phyloP scores from a whole-genome alignment of 805 yeast species.

The Candida koratica region DNA sequence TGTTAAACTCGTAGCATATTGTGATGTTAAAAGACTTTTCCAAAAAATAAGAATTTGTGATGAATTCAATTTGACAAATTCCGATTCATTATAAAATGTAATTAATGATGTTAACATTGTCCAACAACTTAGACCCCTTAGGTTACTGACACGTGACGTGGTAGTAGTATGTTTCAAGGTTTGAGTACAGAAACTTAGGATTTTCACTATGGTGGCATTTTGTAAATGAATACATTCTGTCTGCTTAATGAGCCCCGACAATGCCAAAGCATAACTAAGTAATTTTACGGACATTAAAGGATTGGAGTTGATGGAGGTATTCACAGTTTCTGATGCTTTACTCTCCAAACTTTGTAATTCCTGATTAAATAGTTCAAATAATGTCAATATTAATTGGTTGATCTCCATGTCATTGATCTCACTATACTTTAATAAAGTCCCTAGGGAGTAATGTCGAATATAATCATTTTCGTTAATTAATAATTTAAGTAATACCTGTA shows the following conservation, averaged over 20 bases:
- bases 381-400: constrained; percentile 30
- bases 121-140: constrained; percentile 38
- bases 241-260: constrained; percentile 34
- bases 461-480: constrained; percentile 30
- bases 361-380: constrained; percentile 27
- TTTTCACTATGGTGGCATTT: constrained; percentile 37
- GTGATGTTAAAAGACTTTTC: constrained; percentile 43
- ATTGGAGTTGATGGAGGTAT: constrained; percentile 12
- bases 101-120: constrained; percentile 37
- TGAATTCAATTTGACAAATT: constrained; percentile 40
- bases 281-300: constrained; percentile 20
- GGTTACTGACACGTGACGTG: constrained; percentile 17
- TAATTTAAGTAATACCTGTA: constrained; percentile 28
- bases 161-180: constrained; percentile 35
- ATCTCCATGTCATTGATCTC: constrained; percentile 30
- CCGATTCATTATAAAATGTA: constrained; percentile 38
- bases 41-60: constrained; percentile 43
- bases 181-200: constrained; percentile 45
- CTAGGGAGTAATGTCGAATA: constrained; percentile 34
- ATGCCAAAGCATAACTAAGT: constrained; percentile 32
- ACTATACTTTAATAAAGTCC: constrained; percentile 29
- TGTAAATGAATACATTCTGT: constrained; percentile 33
- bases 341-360: constrained; percentile 12
- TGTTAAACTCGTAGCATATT: constrained; percentile 26
- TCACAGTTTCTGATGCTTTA: constrained; percentile 7